Percentiles rank a stretch among this genome's conserved stretches.
Evolutionary conservation across 2,329 filamentous ascomycete species (phyloP).

Genomic region (Paecilomyces fulvus): DNA sequence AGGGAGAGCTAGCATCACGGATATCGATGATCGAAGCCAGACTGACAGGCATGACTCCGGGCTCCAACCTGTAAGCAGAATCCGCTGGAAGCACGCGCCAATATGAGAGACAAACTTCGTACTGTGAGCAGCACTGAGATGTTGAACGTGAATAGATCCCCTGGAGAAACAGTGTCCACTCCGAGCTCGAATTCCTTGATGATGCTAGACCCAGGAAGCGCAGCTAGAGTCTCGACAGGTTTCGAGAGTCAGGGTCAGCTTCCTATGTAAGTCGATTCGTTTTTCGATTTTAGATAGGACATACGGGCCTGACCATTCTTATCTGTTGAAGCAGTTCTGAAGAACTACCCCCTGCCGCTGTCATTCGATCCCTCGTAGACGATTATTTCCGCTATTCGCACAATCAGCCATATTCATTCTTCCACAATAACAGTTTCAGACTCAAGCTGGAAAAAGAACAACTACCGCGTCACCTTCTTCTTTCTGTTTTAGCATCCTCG

Average conservation of each 20-base stretch:
- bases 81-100: not conserved
- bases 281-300: not conserved
- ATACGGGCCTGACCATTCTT: not conserved
- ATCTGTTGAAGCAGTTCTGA: not conserved
- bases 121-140: not conserved
- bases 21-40: not conserved
- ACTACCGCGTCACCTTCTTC: constrained; percentile 21
- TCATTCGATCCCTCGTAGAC: constrained; percentile 13
- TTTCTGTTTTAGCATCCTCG: constrained; percentile 24
- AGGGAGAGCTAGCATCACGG: not conserved
- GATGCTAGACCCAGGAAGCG: not conserved
- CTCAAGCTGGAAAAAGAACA: constrained; percentile 13
- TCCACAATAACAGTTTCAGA: constrained; percentile 28
- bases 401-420: constrained; percentile 32
- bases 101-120: not conserved
- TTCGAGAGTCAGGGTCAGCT: not conserved
- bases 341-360: constrained; percentile 7
- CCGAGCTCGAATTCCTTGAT: not conserved
- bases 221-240: not conserved
- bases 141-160: not conserved
- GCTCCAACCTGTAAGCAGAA: not conserved
- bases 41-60: not conserved
- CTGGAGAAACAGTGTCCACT: not conserved
- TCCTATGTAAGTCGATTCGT: not conserved
- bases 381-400: constrained; percentile 28